Conservation (phyloP, 371 early-diverging fungal species). For the Lichtheimia hyalospora region DNA sequence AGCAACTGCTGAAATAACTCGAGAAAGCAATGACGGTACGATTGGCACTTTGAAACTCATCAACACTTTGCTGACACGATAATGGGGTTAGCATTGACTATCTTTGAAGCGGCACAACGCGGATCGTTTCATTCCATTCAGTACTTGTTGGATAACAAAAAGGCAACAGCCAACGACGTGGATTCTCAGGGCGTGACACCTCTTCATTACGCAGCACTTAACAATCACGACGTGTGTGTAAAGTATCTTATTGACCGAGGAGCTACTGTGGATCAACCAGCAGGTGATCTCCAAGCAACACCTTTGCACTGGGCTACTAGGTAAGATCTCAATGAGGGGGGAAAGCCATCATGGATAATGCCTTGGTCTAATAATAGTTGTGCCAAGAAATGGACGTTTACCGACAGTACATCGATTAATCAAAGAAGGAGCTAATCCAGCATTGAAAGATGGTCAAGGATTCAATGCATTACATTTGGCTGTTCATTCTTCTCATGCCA, state of each 20-base stretch:
- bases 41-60: too few species aligned
- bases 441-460: constrained; percentile 79
- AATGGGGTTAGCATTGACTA: constrained; percentile 23
- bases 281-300: constrained; percentile 80
- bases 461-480: constrained; percentile 90
- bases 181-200: constrained; percentile 72
- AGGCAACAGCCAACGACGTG: constrained; percentile 45
- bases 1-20: constrained; percentile 48
- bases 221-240: constrained; percentile 73
- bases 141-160: constrained; percentile 52
- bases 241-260: constrained; percentile 80
- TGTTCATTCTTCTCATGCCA: constrained; percentile 81
- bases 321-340: too few species aligned
- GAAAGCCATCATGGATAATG: too few species aligned
- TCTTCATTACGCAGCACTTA: constrained; percentile 82
- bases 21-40: constrained; percentile 49
- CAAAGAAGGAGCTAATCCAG: constrained; percentile 77
- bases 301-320: constrained; percentile 90
- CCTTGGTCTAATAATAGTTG: not conserved
- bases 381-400: constrained; percentile 55
- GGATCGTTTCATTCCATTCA: constrained; percentile 60
- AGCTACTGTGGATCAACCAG: constrained; percentile 73
- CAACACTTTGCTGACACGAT: not conserved
- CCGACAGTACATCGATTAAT: constrained; percentile 72
- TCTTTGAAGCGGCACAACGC: constrained; percentile 69